phyloP scores from a whole-genome alignment of 352 stramenopile genomes.

The Pythium scleroteichum region DNA sequence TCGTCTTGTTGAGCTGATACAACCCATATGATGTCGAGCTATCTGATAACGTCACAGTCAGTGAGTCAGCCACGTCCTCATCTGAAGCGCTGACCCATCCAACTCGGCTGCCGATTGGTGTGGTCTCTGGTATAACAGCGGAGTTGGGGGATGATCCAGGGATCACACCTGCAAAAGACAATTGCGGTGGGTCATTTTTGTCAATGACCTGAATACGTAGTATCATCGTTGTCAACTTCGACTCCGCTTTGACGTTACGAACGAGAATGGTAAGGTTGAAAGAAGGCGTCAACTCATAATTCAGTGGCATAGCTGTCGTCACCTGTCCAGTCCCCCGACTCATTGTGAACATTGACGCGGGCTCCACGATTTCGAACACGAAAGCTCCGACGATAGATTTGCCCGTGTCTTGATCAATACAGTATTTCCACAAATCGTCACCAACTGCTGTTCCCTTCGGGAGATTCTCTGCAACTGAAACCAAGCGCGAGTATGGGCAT shows the following conservation, averaged over 20 bases:
- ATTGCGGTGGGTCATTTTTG: constrained; percentile 46
- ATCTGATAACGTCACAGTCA: constrained; percentile 16
- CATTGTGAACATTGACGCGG: constrained; percentile 22
- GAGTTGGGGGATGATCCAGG: constrained; percentile 4
- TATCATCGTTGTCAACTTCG: constrained; percentile 25
- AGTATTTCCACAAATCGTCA: constrained; percentile 40
- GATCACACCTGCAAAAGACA: constrained; percentile 20
- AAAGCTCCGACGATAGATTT: constrained; percentile 28
- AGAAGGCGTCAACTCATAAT: constrained; percentile 32
- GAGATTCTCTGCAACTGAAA: constrained; percentile 28
- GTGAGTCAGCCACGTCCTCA: constrained; percentile 27
- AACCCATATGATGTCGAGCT: constrained; percentile 17
- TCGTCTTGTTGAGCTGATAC: constrained; percentile 24
- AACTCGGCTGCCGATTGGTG: constrained; percentile 13
- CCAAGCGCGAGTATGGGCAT: constrained; percentile 4
- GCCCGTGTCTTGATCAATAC: constrained; percentile 45
- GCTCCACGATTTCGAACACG: constrained; percentile 40
- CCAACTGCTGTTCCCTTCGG: constrained; percentile 31
- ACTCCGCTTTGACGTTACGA: constrained; percentile 28
- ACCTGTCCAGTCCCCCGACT: constrained; percentile 30
- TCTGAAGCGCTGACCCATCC: constrained; percentile 22
- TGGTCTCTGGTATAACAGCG: constrained; percentile 14
- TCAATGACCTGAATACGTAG: constrained; percentile 36
- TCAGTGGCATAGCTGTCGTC: constrained; percentile 14
- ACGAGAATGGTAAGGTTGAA: constrained; percentile 36